A percentile compares a stretch with the other conserved stretches of the same genome.
Conservation (phyloP, 345 rosid genomes). For the Eucalyptus decipiens region DNA sequence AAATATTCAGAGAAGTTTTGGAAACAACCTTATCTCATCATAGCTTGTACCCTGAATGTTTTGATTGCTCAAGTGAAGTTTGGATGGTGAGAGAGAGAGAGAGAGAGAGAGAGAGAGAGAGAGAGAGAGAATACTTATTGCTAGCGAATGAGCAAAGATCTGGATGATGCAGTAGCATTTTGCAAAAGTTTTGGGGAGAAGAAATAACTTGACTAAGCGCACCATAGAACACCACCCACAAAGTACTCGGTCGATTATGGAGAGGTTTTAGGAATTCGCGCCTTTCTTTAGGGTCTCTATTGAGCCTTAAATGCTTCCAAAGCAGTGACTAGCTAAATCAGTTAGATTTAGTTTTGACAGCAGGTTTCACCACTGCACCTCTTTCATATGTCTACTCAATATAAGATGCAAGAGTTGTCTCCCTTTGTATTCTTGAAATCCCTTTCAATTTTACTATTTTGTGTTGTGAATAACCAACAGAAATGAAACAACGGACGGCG, state of each 20-base stretch:
- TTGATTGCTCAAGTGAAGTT: background rate
- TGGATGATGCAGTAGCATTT: background rate
- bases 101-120: background rate
- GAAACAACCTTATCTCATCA: background rate
- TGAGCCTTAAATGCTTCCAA: background rate
- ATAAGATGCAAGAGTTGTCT: background rate
- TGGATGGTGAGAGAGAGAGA: background rate
- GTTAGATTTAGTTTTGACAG: background rate
- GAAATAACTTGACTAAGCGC: background rate
- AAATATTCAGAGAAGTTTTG: background rate
- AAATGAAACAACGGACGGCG: background rate
- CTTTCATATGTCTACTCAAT: background rate
- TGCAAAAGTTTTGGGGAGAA: background rate
- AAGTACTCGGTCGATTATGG: background rate
- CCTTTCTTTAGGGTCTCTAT: background rate
- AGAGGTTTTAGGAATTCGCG: background rate
- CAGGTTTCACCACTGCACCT: background rate
- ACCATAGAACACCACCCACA: background rate
- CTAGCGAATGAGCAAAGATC: background rate
- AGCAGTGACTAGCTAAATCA: background rate
- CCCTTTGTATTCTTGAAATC: background rate
- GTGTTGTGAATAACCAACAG: background rate
- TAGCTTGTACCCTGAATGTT: background rate
- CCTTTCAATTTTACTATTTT: background rate
- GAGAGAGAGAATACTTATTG: background rate